Evolutionary conservation across 306 rosid species (phyloP).

Genomic region (Lagenaria siceraria): DNA sequence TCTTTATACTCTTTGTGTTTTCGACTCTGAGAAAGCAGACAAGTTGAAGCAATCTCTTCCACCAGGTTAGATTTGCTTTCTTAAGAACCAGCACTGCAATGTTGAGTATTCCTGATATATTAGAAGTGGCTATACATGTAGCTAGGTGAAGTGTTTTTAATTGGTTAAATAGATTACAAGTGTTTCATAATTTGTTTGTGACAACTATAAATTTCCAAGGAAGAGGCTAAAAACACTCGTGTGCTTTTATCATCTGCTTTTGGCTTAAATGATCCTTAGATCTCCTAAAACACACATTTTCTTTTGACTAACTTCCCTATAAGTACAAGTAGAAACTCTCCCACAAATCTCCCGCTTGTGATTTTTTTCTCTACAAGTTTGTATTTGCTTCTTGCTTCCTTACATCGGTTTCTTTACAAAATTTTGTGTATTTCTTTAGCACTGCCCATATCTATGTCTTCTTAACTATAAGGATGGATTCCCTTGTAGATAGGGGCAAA

Average conservation of each 20-base stretch:
- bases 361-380: background rate
- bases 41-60: constrained; percentile 48
- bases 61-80: constrained; percentile 13
- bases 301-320: background rate
- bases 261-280: background rate
- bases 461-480: no score
- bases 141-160: background rate
- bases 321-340: no score
- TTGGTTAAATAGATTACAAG: background rate
- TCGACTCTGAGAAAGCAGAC: constrained; percentile 36
- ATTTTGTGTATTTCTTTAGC: background rate
- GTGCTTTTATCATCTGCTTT: background rate
- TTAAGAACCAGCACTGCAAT: background rate
- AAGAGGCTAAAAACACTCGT: no score
- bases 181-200: background rate
- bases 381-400: background rate
- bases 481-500: no score
- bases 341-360: background rate
- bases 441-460: background rate
- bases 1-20: constrained; percentile 40
- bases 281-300: background rate
- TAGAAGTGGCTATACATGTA: background rate
- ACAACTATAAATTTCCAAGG: no score
- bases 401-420: background rate
- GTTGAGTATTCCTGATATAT: background rate